Evolutionary conservation across 805 yeast species (phyloP).

Genomic region (Starmerella davenportii): DNA sequence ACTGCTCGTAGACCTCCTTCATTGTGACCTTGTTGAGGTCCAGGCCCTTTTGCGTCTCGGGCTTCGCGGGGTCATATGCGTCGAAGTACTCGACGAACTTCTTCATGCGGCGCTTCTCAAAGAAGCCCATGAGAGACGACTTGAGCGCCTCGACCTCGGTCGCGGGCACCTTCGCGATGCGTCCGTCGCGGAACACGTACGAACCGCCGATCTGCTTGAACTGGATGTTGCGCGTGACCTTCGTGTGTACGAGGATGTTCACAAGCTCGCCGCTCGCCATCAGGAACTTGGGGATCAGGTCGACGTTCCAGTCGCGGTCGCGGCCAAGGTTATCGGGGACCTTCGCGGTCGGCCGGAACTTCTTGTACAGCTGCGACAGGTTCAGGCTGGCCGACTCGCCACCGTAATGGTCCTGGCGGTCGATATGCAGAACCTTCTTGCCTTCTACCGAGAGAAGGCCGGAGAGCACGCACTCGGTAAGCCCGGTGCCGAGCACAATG

Average conservation of each 20-base stretch:
- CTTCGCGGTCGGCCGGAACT: conserved; percentile 54
- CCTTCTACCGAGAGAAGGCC: conserved; percentile 95
- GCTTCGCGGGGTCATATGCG: conserved; percentile 58
- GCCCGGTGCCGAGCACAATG: conserved; percentile 84
- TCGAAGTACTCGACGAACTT: conserved; percentile 77
- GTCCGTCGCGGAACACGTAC: conserved; percentile 76
- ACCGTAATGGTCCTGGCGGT: conserved; percentile 90
- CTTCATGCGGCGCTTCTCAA: conserved; percentile 91
- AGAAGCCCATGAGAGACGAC: conserved; percentile 85
- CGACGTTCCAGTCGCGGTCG: conserved; percentile 96
- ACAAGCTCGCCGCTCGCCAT: conserved; percentile 98
- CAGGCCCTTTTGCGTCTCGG: conserved; percentile 63
- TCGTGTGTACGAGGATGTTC: conserved; percentile 84
- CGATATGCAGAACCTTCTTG: conserved; percentile 90
- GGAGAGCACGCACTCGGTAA: conserved; percentile 88
- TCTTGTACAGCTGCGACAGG: conserved; percentile 41
- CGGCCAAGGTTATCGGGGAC: conserved; percentile 56
- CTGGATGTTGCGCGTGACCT: conserved; percentile 87
- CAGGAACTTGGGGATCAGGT: conserved; percentile 84
- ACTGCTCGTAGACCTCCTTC: conserved; percentile 77
- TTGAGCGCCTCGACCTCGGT: conserved; percentile 79
- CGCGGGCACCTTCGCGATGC: conserved; percentile 87
- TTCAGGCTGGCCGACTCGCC: conserved; percentile 29
- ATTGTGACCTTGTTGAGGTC: conserved; percentile 76
- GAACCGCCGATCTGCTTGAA: conserved; percentile 95